These are phyloP conservation scores for Globisporangium okanoganense DNA, from an alignment of 352 stramenopile genomes.

Conservation along the genomic window DNA sequence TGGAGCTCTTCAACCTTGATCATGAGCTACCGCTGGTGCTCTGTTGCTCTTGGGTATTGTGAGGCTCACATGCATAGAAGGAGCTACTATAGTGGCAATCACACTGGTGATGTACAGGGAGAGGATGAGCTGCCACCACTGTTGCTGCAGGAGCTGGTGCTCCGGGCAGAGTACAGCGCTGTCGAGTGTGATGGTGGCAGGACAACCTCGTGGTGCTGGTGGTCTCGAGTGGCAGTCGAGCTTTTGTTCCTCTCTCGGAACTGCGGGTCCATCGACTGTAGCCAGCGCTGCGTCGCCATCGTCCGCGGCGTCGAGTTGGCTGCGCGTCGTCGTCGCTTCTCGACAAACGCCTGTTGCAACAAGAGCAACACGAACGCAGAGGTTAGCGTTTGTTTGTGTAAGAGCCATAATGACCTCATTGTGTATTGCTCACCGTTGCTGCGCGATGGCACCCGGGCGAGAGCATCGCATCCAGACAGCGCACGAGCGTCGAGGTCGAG, in stretches of 20 bases:
- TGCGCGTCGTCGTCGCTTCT: conserved; percentile 51
- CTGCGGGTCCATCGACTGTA: conserved; percentile 39
- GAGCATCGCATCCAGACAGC: conserved; percentile 26
- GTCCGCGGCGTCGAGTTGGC: conserved; percentile 52
- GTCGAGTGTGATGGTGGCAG: background rate
- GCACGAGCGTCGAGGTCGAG: conserved; percentile 2
- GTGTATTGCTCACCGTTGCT: conserved; percentile 32
- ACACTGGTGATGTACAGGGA: background rate
- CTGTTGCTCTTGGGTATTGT: too few species aligned
- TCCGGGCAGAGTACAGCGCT: background rate
- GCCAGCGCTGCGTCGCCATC: conserved; percentile 60
- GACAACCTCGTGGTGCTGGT: background rate
- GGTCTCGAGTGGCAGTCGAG: background rate
- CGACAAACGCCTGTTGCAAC: conserved; percentile 52
- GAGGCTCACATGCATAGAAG: background rate
- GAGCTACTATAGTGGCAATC: background rate
- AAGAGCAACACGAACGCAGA: background rate
- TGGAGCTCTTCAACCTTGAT: background rate
- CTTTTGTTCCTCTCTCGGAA: background rate
- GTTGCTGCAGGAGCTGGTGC: background rate
- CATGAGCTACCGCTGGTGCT: background rate
- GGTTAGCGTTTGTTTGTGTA: background rate
- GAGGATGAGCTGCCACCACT: background rate
- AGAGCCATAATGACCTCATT: background rate
- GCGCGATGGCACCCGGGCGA: conserved; percentile 47